Evolutionary conservation across 495 filamentous ascomycete genomes (phyloP), one percentile per base, ranked within the genome.

Genomic region (Delitschia confertaspora): DNA sequence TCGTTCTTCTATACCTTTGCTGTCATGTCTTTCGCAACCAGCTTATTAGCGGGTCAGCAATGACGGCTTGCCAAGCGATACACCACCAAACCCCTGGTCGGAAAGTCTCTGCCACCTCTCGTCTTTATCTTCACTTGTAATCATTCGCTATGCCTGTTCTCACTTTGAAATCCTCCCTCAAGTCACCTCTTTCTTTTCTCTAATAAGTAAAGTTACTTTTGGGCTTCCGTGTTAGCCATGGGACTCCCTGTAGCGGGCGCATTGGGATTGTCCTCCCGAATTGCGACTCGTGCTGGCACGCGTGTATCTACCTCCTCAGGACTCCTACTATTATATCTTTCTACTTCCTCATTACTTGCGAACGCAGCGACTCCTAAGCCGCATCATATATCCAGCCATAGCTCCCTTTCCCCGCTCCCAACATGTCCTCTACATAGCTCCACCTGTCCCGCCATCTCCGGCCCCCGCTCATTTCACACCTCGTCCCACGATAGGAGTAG

Each of bases 201-300:
- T 42, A 27, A 55, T 36, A 16, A 25, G 42, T 42, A 21, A 30
- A 18, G n/a, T 30, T 3, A 13, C 13, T 19, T 42, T 25, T 29
- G 42, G 38, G 33, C 47, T 45, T 47, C 16, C 42, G 47, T 39
- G 16, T 24, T 32, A 41, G 47, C 47, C 52, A 56, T 56, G 52
- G 29, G 38, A 18, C 32, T 49, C 33, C 40, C 51, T 33, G 41
- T 42, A 13, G 38, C 38, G 20, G 45, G 49, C 32, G 44, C 43
- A 35, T 29, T 42, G 36, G 22, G 37, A 24, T 32, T 33, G 10
- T 44, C 38, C 5, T 26, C 38, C 11, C 45, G 42, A 17, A 35
- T 38, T 32, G 5, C 38, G n/a, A 18, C 27, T 31, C 40, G 41
- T 37, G 24, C 45, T 6, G 19, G 17, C 20, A 43, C 37, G 29